Conservation (phyloP, 1,284 basidiomycete species). For the Trametes hirsuta region DNA sequence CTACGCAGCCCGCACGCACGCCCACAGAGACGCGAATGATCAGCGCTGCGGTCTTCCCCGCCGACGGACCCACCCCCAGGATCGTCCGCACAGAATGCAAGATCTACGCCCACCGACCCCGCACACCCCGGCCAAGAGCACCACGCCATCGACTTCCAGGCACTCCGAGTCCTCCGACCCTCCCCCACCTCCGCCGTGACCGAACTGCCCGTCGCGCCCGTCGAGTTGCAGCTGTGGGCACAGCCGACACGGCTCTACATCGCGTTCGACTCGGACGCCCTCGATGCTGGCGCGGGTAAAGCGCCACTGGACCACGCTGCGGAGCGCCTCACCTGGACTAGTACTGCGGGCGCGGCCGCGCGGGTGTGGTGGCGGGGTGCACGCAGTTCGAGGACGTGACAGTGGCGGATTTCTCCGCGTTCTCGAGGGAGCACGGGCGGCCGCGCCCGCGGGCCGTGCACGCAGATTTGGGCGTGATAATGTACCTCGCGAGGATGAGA, state of each 20-base stretch:
- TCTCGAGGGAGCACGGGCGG: not conserved
- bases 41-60: conserved; percentile 4
- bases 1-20: not conserved
- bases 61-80: not conserved
- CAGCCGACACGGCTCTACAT: conserved; percentile 10
- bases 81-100: conserved; percentile 1
- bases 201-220: not conserved
- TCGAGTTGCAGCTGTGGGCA: not conserved
- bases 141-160: conserved; percentile 1
- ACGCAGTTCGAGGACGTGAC: conserved; percentile 16
- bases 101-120: not conserved
- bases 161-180: not conserved
- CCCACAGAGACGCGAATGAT: not conserved
- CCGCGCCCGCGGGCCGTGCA: not conserved
- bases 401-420: conserved; percentile 7
- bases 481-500: no score
- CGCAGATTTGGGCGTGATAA: not conserved
- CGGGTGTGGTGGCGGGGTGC: not conserved
- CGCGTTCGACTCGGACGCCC: conserved; percentile 4
- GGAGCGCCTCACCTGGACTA: not conserved
- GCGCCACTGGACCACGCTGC: conserved; percentile 7
- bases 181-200: not conserved
- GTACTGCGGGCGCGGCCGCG: not conserved
- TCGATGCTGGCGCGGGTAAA: not conserved
- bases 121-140: not conserved